phyloP scores from a whole-genome alignment of 768 basidiomycete genomes.

The Pleurotus tuoliensis region DNA sequence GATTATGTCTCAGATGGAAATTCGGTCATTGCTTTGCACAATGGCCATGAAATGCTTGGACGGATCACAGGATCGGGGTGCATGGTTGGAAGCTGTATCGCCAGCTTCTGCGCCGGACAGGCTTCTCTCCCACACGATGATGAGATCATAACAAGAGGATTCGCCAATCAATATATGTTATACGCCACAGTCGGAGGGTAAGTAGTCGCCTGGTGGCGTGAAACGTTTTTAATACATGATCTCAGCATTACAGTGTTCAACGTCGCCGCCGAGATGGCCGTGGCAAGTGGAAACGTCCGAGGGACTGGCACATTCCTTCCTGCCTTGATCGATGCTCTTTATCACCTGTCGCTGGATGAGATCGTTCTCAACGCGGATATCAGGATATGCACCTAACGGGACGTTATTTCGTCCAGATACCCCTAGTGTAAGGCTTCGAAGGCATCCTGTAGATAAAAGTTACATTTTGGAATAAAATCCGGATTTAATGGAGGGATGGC shows the following conservation, averaged over 20 bases:
- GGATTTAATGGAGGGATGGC: conserved; percentile 55
- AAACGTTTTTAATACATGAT: not conserved
- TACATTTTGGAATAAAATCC: conserved; percentile 14
- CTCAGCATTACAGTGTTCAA: conserved; percentile 55
- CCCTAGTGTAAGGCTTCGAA: no score
- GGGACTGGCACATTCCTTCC: conserved; percentile 66
- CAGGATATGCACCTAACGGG: not conserved
- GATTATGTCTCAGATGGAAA: conserved; percentile 87
- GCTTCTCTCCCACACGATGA: conserved; percentile 32
- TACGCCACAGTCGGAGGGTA: conserved; percentile 75
- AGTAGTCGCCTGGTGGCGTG: conserved; percentile 16
- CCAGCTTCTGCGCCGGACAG: conserved; percentile 76
- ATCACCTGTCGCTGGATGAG: conserved; percentile 27
- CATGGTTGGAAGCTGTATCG: conserved; percentile 72
- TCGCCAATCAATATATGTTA: conserved; percentile 79
- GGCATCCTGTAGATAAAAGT: no score
- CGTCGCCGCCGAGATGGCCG: conserved; percentile 59
- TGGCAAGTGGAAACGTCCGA: conserved; percentile 40
- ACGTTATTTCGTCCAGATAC: no score
- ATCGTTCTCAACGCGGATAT: conserved; percentile 15
- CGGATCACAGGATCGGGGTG: conserved; percentile 91
- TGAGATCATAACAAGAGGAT: conserved; percentile 28
- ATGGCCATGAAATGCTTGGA: conserved; percentile 72
- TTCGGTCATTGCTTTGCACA: conserved; percentile 61
- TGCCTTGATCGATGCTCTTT: conserved; percentile 59